Evolutionary conservation across 192 early-diverging fungal species (phyloP).

Genomic region (Rhizoclosmatium globosum): DNA sequence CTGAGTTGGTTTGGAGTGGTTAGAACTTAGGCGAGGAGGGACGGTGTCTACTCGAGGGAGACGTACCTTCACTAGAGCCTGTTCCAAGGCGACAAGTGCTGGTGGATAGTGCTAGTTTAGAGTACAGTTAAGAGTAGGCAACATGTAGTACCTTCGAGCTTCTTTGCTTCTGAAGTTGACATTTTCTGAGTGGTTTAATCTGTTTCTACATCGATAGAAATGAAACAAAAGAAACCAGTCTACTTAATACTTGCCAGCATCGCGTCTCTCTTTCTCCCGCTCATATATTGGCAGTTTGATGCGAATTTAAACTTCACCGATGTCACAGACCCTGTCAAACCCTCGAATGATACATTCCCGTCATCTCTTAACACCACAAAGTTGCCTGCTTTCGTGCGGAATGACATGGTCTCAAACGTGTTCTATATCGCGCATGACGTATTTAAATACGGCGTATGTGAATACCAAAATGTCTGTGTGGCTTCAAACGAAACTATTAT

Average conservation of each 20-base stretch:
- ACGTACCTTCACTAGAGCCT: slow-evolving; percentile 90
- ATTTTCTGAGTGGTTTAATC: neutral
- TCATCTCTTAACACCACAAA: neutral
- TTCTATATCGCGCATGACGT: neutral
- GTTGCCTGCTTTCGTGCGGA: neutral
- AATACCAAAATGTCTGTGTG: slow-evolving; percentile 1
- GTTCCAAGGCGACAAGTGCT: slow-evolving; percentile 90
- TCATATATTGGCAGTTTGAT: too few relatives aligned
- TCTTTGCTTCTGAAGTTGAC: slow-evolving; percentile 18
- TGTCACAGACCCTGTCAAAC: too few relatives aligned
- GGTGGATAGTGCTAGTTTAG: neutral
- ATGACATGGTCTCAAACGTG: neutral
- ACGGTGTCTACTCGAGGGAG: neutral
- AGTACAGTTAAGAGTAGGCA: neutral
- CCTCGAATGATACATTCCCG: neutral
- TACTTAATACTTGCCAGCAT: neutral
- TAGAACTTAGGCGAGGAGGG: neutral
- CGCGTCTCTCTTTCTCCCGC: neutral
- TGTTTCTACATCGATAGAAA: too few relatives aligned
- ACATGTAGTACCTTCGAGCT: slow-evolving; percentile 25
- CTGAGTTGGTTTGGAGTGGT: slow-evolving; percentile 45
- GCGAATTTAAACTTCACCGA: too few relatives aligned
- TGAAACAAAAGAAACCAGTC: too few relatives aligned
- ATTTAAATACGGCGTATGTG: slow-evolving; percentile 4
- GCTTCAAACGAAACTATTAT: neutral